Evolutionary conservation across 495 filamentous ascomycete genomes (phyloP), one percentile per base, ranked within the genome.

Genomic region (Penicillium pulvis): DNA sequence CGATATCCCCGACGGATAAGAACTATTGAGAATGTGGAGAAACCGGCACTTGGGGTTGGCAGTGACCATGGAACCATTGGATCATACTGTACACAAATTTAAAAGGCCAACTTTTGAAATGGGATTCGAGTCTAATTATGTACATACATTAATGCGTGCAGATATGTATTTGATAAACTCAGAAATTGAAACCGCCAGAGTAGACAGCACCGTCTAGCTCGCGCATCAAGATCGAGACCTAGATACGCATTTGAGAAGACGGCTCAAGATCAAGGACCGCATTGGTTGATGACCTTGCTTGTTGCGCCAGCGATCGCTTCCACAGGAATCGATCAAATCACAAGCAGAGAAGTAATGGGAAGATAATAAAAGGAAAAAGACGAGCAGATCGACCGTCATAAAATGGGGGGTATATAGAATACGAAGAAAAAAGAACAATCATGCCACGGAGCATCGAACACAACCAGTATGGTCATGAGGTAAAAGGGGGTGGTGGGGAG

Each of bases 381-480:
- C 59, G 62, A 65, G 42, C 56, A 60, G 50, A 59, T 59, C 50
- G 43, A 56, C 61, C 63, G 63, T 61, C 69, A 49, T 63, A 60
- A 65, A 68, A 64, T 58, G 65, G 66, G 67, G 54, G 69, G 69
- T 74, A 74, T 74, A 74, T 69, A 61, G 58, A 71, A 69, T 67
- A 68, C 60, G 60, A 60, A 57, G 54, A 57, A 65, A 57, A 63
- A 53, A 42, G 39, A 58, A 55, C 55, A 60, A 57, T 57, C 59
- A 62, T 62, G 50, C 50, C 50, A 65, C 50, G 51, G 28, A 55
- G 55, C 49, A 56, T 58, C 36, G 46, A 41, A 55, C 26, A 41
- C 51, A 31, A 41, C 47, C 31, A 24, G 30, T 33, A 30, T 10
- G 46, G 46, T 17, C 26, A 26, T 47, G 24, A 26, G 51, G 17